phyloP scores from a whole-genome alignment of 1,139 yeast species.

The Hanseniaspora sp. region DNA sequence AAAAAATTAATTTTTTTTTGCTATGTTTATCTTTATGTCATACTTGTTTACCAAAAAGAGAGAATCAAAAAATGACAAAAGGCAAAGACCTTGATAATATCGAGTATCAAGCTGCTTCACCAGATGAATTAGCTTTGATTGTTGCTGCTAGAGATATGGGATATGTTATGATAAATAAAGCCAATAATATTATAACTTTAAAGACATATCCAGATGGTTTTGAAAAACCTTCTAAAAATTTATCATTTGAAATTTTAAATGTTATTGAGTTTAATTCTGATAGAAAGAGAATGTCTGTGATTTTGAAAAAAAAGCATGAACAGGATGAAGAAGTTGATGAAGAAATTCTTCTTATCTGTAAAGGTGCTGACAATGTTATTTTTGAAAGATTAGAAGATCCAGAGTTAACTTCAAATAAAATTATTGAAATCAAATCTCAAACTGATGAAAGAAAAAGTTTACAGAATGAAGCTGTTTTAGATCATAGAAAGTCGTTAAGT shows the following conservation, averaged over 20 bases:
- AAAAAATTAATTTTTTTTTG: slow-evolving; percentile 65
- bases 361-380: slow-evolving; percentile 94
- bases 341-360: slow-evolving; percentile 69
- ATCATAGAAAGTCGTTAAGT: slow-evolving; percentile 34
- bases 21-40: slow-evolving; percentile 80
- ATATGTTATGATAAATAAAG: slow-evolving; percentile 61
- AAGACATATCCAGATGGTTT: slow-evolving; percentile 79
- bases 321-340: slow-evolving; percentile 43
- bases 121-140: slow-evolving; percentile 88
- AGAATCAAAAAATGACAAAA: slow-evolving; percentile 13
- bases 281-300: slow-evolving; percentile 89
- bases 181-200: slow-evolving; percentile 46
- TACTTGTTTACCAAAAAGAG: slow-evolving; percentile 64
- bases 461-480: slow-evolving; percentile 71
- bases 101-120: slow-evolving; percentile 85
- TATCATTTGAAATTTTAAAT: slow-evolving; percentile 63
- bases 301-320: slow-evolving; percentile 63
- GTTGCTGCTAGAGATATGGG: slow-evolving; percentile 94
- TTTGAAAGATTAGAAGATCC: slow-evolving; percentile 56
- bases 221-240: slow-evolving; percentile 49
- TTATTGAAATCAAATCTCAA: slow-evolving; percentile 49
- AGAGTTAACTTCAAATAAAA: slow-evolving; percentile 50
- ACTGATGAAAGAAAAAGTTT: slow-evolving; percentile 56
- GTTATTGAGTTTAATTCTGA: slow-evolving; percentile 75
- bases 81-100: slow-evolving; percentile 6